Conservation (phyloP, 495 filamentous ascomycete species). For the Aspergillus kassunensis region DNA sequence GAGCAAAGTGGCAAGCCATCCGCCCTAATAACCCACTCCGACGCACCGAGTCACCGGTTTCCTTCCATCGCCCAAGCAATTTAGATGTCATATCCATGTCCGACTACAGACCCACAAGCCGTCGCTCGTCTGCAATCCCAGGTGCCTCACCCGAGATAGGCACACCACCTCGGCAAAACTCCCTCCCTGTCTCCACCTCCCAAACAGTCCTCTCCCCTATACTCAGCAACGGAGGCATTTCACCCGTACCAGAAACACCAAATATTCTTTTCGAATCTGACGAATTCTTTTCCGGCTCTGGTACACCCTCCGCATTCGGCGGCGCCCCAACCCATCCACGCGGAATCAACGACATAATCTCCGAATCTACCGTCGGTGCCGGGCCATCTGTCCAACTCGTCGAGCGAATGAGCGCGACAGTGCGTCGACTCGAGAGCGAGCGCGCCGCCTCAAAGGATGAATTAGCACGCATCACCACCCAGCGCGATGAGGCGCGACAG, state of each 20-base stretch:
- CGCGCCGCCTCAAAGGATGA: conserved; percentile 84
- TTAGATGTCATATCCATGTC: conserved; percentile 32
- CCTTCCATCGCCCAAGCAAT: conserved; percentile 43
- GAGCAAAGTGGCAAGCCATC: conserved; percentile 59
- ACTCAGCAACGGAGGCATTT: conserved; percentile 27
- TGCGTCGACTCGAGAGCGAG: conserved; percentile 86
- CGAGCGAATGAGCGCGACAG: conserved; percentile 91
- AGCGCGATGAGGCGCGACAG: conserved; percentile 85
- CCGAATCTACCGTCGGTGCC: conserved; percentile 80
- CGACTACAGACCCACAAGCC: conserved; percentile 43
- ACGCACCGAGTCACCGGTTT: conserved; percentile 45
- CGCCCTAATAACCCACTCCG: conserved; percentile 36
- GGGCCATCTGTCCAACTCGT: conserved; percentile 94
- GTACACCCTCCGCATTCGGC: conserved; percentile 54
- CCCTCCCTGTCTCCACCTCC: conserved; percentile 35
- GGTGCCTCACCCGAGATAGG: conserved; percentile 36
- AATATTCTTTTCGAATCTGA: conserved; percentile 62
- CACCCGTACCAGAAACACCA: conserved; percentile 47
- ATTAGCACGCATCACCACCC: conserved; percentile 67
- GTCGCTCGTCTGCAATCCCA: conserved; percentile 45
- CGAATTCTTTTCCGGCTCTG: conserved; percentile 58
- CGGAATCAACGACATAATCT: conserved; percentile 82
- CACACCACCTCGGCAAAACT: conserved; percentile 41
- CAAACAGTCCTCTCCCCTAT: conserved; percentile 34
- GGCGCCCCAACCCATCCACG: conserved; percentile 41